A percentile compares a stretch with the other conserved stretches of the same genome.
These are phyloP conservation scores for Ogataea hybrid DNA, from an alignment of 1,139 yeast genomes.

Conservation along the genomic window DNA sequence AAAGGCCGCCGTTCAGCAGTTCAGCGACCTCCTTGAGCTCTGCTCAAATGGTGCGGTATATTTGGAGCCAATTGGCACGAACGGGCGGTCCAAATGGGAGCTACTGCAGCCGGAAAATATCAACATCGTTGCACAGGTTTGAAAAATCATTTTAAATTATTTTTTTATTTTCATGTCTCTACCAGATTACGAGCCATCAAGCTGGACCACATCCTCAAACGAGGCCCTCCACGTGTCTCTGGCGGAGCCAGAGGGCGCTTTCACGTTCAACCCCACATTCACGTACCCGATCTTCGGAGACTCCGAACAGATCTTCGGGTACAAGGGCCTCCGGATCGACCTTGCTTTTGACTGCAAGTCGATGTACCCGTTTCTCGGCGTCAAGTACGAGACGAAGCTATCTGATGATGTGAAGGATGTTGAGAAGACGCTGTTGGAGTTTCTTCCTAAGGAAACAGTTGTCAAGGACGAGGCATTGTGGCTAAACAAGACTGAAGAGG, in stretches of 20 bases:
- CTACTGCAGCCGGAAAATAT: conserved; percentile 13
- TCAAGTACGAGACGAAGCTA: conserved; percentile 54
- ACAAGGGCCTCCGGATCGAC: conserved; percentile 57
- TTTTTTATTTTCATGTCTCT: conserved; percentile 7
- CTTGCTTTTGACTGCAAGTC: conserved; percentile 56
- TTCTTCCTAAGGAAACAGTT: conserved; percentile 58
- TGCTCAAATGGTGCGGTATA: conserved; percentile 13
- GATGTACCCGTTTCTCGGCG: conserved; percentile 54
- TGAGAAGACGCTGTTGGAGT: conserved; percentile 48
- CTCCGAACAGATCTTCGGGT: conserved; percentile 86
- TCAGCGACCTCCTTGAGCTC: conserved; percentile 17
- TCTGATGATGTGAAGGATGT: conserved; percentile 50
- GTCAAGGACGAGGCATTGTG: conserved; percentile 64
- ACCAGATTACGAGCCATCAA: conserved; percentile 42
- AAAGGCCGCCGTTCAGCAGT: conserved; percentile 18
- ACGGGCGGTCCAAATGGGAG: conserved; percentile 20
- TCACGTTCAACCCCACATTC: conserved; percentile 67
- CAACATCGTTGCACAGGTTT: conserved; percentile 10
- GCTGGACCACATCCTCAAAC: conserved; percentile 69
- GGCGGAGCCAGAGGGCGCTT: conserved; percentile 55
- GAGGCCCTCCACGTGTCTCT: conserved; percentile 56
- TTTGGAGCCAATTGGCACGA: conserved; percentile 15
- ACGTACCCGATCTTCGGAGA: conserved; percentile 96
- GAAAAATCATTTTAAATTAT: conserved; percentile 2
- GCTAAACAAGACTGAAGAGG: conserved; percentile 54